Conservation (phyloP, 495 filamentous ascomycete genomes). For the Aspergillus incahuasiensis region DNA sequence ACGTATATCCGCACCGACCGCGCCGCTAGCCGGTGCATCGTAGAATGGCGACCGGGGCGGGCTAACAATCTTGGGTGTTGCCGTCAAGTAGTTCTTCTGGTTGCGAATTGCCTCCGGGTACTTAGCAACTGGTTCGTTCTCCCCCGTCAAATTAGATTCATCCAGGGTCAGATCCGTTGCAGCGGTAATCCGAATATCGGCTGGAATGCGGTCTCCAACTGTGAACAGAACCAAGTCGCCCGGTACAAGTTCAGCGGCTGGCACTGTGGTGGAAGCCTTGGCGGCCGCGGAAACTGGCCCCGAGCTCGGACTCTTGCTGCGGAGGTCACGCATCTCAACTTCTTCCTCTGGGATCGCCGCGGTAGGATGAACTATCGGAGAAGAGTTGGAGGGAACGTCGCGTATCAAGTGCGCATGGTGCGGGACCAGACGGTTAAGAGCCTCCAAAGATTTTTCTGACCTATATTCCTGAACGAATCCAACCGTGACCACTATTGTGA, state of each 20-base stretch:
- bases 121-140: constrained; percentile 88
- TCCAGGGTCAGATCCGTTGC: constrained; percentile 87
- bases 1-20: constrained; percentile 59
- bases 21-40: constrained; percentile 55
- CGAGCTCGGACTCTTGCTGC: constrained; percentile 31
- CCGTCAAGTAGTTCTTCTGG: constrained; percentile 13
- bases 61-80: constrained; percentile 25
- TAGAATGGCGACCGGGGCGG: constrained; percentile 56
- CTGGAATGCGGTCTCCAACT: constrained; percentile 93
- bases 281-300: constrained; percentile 51
- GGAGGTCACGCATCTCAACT: constrained; percentile 30
- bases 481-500: constrained; percentile 94
- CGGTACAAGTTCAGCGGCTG: constrained; percentile 79
- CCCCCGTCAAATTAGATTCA: constrained; percentile 94
- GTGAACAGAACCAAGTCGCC: constrained; percentile 91
- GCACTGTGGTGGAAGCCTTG: constrained; percentile 73
- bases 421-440: constrained; percentile 86
- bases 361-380: constrained; percentile 21
- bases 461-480: constrained; percentile 97
- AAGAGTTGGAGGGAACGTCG: constrained; percentile 31
- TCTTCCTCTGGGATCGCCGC: constrained; percentile 42
- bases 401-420: constrained; percentile 91
- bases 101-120: constrained; percentile 55
- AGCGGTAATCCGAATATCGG: constrained; percentile 90
- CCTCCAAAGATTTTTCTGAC: constrained; percentile 95